phyloP scores from a whole-genome alignment of 2,329 filamentous ascomycete genomes.

The Camptophora hylomeconis region DNA sequence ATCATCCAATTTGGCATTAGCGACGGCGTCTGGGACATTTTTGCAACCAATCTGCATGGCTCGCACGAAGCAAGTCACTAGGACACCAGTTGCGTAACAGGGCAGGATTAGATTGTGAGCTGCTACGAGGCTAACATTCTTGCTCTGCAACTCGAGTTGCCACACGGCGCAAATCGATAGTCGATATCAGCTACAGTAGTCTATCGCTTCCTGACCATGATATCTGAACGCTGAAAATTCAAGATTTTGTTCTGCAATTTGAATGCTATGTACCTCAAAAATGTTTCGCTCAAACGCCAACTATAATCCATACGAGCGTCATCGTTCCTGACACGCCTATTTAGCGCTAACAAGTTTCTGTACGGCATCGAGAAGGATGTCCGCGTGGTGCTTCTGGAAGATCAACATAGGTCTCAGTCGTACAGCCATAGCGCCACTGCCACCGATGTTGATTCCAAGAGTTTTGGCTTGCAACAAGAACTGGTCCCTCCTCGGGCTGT shows the following conservation, averaged over 20 bases:
- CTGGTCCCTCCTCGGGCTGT: slow-evolving; percentile 65
- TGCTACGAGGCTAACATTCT: too few species aligned
- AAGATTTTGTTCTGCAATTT: too few species aligned
- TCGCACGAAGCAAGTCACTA: too few species aligned
- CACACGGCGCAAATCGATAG: too few species aligned
- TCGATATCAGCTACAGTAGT: too few species aligned
- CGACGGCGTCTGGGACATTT: background rate
- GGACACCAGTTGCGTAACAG: too few species aligned
- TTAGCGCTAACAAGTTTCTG: slow-evolving; percentile 56
- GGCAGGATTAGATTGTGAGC: too few species aligned
- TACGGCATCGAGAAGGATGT: slow-evolving; percentile 65
- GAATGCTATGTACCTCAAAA: slow-evolving; percentile 3
- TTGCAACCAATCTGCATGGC: background rate
- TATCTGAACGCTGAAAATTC: slow-evolving; percentile 3
- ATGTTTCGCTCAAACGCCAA: slow-evolving; percentile 8
- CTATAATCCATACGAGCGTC: too few species aligned
- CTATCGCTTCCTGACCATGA: background rate
- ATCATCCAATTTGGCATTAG: background rate
- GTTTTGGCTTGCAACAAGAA: slow-evolving; percentile 68
- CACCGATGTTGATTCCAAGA: slow-evolving; percentile 76
- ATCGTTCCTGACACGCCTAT: slow-evolving; percentile 1
- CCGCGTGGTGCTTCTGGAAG: slow-evolving; percentile 79
- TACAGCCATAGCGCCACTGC: slow-evolving; percentile 62
- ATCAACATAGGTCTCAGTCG: slow-evolving; percentile 79
- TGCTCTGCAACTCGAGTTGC: too few species aligned